Percentiles rank a stretch among this genome's conserved stretches.
Evolutionary conservation across 2,329 filamentous ascomycete genomes (phyloP).

Genomic region (Aphanoascus verrucosus): DNA sequence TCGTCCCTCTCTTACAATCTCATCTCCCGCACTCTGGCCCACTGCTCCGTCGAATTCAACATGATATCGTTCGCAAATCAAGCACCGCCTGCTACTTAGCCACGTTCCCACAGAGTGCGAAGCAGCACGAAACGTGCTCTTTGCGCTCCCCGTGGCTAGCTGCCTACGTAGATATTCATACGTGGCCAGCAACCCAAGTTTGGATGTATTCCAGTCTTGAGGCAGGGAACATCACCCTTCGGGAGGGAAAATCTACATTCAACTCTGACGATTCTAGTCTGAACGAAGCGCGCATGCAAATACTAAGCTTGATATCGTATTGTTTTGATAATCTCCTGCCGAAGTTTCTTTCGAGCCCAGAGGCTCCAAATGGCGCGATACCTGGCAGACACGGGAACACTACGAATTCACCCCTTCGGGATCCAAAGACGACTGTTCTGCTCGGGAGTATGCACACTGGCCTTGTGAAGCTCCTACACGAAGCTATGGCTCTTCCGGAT

Average conservation of each 20-base stretch:
- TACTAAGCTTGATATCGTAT: conserved; percentile 23
- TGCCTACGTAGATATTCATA: conserved; percentile 32
- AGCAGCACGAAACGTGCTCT: not conserved
- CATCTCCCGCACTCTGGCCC: conserved; percentile 32
- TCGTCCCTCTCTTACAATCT: conserved; percentile 24
- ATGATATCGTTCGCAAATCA: conserved; percentile 25
- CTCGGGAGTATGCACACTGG: conserved; percentile 31
- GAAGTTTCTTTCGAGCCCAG: conserved; percentile 20
- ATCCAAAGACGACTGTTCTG: conserved; percentile 25
- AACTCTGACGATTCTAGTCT: conserved; percentile 7
- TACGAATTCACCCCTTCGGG: conserved; percentile 14
- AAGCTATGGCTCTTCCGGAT: not conserved
- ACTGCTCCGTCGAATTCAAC: conserved; percentile 32
- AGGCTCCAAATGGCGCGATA: not conserved
- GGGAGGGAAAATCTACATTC: conserved; percentile 4
- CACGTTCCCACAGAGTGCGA: conserved; percentile 22
- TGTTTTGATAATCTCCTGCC: conserved; percentile 22
- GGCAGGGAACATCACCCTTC: conserved; percentile 13
- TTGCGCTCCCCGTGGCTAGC: conserved; percentile 28
- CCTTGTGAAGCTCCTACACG: conserved; percentile 18
- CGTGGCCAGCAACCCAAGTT: conserved; percentile 33
- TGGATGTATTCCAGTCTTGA: conserved; percentile 35
- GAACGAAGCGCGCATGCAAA: conserved; percentile 20
- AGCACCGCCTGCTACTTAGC: conserved; percentile 27
- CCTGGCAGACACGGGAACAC: not conserved